These are phyloP conservation scores for Phragmites australis DNA, from an alignment of 176 grass and related monocot genomes.

Conservation along the genomic window DNA sequence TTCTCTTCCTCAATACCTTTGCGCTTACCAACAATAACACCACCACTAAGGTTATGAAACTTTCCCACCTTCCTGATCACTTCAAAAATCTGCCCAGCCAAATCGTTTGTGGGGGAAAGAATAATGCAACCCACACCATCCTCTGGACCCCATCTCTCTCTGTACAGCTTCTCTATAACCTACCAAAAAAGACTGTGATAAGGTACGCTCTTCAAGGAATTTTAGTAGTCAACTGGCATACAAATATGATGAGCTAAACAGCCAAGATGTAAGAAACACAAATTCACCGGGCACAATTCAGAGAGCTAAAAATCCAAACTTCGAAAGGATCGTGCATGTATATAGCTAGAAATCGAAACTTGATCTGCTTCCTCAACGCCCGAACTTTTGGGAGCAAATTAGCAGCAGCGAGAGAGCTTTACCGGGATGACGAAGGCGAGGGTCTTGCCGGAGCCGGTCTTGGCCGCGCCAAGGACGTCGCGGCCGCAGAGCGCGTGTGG, in stretches of 20 bases:
- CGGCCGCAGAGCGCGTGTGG: slow-evolving; percentile 82
- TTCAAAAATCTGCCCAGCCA: slow-evolving; percentile 82
- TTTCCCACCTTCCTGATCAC: slow-evolving; percentile 57
- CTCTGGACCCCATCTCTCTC: slow-evolving; percentile 63
- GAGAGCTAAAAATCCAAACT: neutral
- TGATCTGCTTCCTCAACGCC: neutral
- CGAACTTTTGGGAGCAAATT: slow-evolving; percentile 16
- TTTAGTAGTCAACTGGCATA: neutral
- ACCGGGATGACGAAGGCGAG: slow-evolving; percentile 91
- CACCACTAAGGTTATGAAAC: slow-evolving; percentile 64
- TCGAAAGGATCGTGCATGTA: neutral
- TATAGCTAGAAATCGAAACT: neutral
- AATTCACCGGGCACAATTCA: neutral
- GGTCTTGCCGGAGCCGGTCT: slow-evolving; percentile 94
- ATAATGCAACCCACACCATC: slow-evolving; percentile 84
- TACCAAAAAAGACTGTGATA: slow-evolving; percentile 20
- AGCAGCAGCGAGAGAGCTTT: neutral
- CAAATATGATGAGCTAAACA: slow-evolving; percentile 9
- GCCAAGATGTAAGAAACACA: neutral
- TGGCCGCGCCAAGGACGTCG: slow-evolving; percentile 84
- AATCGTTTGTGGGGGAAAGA: slow-evolving; percentile 81
- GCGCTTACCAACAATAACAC: slow-evolving; percentile 69
- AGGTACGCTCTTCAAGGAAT: neutral
- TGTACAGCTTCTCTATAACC: slow-evolving; percentile 87
- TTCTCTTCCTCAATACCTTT: slow-evolving; percentile 83